A percentile compares a stretch with the other conserved stretches of the same genome.
Evolutionary conservation across 2,329 filamentous ascomycete species (phyloP).

Genomic region (Microcyclospora pomicola): DNA sequence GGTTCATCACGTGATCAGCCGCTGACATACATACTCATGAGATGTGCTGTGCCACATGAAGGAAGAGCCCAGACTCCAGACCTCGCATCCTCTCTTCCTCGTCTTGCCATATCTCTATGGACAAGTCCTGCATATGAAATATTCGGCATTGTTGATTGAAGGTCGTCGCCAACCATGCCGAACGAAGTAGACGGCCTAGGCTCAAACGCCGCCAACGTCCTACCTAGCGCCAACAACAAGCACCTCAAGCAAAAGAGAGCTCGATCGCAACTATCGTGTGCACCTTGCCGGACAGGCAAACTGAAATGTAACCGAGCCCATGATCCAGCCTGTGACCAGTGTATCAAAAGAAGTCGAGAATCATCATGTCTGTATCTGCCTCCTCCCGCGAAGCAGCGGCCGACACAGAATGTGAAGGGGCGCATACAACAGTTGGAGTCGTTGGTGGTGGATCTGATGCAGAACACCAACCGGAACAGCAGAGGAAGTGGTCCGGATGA

Average conservation of each 20-base stretch:
- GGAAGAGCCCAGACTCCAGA: too few species aligned
- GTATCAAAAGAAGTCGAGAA: constrained; percentile 22
- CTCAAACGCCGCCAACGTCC: too few species aligned
- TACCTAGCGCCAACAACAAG: constrained; percentile 1
- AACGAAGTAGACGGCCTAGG: too few species aligned
- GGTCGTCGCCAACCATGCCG: too few species aligned
- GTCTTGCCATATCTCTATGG: too few species aligned
- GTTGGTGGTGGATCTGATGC: constrained; percentile 24
- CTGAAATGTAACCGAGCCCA: constrained; percentile 23
- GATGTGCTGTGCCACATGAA: too few species aligned
- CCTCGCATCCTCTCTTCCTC: too few species aligned
- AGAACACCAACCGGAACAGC: constrained; percentile 11
- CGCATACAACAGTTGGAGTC: constrained; percentile 22
- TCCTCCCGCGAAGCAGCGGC: constrained; percentile 16
- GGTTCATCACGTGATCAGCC: not conserved
- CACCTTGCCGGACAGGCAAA: constrained; percentile 23
- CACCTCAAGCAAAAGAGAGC: constrained; percentile 24
- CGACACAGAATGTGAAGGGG: constrained; percentile 22
- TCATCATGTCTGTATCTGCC: constrained; percentile 20
- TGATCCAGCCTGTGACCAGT: constrained; percentile 25
- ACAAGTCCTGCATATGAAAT: too few species aligned
- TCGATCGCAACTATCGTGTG: constrained; percentile 24
- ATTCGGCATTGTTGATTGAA: too few species aligned
- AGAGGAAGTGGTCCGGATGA: constrained; percentile 1
- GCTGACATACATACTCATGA: too few species aligned